phyloP scores from a whole-genome alignment of 73 alveolate genomes.

The Tetrahymena thermophila region DNA sequence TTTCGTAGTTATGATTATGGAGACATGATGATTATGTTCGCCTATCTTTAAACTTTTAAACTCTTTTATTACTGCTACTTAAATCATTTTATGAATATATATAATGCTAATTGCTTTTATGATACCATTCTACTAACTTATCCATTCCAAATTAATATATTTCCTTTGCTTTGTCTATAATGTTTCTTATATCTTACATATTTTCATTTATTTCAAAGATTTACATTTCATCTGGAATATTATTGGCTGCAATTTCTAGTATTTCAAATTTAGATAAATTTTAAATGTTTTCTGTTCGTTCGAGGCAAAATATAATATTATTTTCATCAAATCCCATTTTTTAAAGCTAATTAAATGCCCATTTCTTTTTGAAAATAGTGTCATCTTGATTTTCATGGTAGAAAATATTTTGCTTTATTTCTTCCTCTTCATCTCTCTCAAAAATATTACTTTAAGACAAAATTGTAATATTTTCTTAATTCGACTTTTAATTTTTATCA shows the following conservation, averaged over 20 bases:
- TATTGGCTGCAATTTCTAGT: neutral
- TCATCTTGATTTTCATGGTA: neutral
- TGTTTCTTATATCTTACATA: neutral
- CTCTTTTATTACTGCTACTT: neutral
- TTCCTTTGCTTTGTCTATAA: neutral
- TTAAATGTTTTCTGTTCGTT: neutral
- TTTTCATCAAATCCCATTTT: neutral
- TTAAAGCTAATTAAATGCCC: neutral
- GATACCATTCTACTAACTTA: neutral
- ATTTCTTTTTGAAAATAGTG: neutral
- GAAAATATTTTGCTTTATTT: no score
- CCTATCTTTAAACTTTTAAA: neutral
- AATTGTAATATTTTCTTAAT: neutral
- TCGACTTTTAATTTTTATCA: no score
- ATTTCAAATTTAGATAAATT: neutral
- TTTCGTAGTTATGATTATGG: neutral
- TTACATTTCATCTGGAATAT: neutral
- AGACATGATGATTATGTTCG: neutral
- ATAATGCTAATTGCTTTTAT: neutral
- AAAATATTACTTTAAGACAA: no score
- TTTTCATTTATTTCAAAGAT: neutral
- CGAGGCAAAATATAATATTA: neutral
- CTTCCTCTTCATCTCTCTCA: neutral
- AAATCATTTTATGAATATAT: neutral
- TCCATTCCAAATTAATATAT: neutral